Base-by-base conservation (phyloP, 768 basidiomycete species). In the Boletus patriciae region DNA sequence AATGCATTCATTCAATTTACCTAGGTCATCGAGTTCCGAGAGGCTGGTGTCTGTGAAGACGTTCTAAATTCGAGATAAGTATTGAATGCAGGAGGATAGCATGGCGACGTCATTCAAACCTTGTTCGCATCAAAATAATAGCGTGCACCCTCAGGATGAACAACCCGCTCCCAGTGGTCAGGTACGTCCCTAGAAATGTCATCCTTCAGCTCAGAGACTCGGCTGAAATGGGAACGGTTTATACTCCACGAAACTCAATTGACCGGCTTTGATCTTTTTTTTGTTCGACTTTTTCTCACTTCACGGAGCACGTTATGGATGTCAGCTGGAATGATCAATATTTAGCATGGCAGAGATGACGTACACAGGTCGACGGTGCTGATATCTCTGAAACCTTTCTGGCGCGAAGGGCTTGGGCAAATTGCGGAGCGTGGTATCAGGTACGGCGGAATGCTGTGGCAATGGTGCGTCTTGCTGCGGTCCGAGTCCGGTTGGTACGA, bases 121-220 rank as follows among this genome's bases (percentile, higher is more conserved):
- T 29, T 38, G 4, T 29, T 6, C 19, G 36, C 25, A 40, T 50
- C 6, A 9, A 50, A 50, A 25, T 50, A 50, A 40, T 50, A 50
- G 11, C 49, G 37, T 19, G 49, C 49, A 29, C 49, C 49, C 38
- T 50, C 49, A 11, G 49, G 49, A 33, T 50, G 49, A 29, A 50
- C 37, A 29, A 50, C 18, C 11, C 49, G 23, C n/a, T 50, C 49
- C 49, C 49, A 50, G 2, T 40, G 36, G 21, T 25, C 36, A 3
- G 47, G 34, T 12, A 37, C 33, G 0, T 37, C 13, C 34, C 47
- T 49, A 21, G 10, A 25, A 45, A n/a, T 27, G 15, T 1, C 7
- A 29, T 29, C 27, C 23, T 15, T 44, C 16, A 45, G n/a, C 2
- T 10, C 38, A n/a, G 18, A 4, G 1, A 45, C 27, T 45, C 44